A percentile compares a stretch with the other conserved stretches of the same genome.
phyloP scores from a whole-genome alignment of 106 monocot genomes.

The Dioscorea dumetorum region DNA sequence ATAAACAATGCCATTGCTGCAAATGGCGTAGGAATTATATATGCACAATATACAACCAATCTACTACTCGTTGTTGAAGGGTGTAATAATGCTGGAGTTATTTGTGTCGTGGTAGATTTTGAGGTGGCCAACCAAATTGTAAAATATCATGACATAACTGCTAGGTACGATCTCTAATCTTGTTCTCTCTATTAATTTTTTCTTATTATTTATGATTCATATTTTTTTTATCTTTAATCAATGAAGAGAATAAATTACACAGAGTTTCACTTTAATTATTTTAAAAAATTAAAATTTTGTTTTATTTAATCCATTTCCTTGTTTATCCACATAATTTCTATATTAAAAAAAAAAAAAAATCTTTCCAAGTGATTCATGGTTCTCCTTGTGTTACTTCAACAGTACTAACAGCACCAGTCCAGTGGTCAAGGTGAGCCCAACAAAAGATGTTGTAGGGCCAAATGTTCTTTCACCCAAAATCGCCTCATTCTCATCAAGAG shows the following conservation, averaged over 20 bases:
- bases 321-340: no score
- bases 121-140: neutral
- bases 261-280: no score
- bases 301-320: no score
- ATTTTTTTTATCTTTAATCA: neutral
- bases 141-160: neutral
- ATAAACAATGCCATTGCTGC: neutral
- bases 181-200: neutral
- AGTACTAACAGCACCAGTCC: neutral
- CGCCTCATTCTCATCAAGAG: constrained; percentile 17
- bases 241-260: neutral
- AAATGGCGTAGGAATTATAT: neutral
- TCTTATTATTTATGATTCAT: neutral
- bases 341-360: no score
- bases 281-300: no score
- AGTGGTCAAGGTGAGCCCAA: neutral
- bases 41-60: neutral
- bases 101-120: neutral
- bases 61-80: neutral
- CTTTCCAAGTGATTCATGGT: no score
- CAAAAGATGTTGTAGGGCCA: constrained; percentile 1
- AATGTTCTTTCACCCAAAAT: constrained; percentile 6
- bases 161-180: neutral
- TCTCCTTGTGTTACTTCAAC: no score
- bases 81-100: neutral